Percentiles rank a stretch among this genome's conserved stretches.
Conservation (phyloP, 208 protist genomes). For the Phytomonas sp. region DNA sequence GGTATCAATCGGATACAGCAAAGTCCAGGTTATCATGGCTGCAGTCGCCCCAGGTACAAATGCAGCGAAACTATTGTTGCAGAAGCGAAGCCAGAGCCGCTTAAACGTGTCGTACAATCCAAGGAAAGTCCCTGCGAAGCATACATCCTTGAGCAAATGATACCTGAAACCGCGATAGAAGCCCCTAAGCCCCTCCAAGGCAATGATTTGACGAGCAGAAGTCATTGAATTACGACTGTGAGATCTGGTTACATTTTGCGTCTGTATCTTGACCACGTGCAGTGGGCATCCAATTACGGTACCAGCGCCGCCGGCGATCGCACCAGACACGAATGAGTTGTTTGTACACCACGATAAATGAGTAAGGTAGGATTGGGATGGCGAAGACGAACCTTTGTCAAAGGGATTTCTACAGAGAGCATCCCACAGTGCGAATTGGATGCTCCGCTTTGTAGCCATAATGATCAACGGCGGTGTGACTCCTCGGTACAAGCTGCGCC, state of each 20-base stretch:
- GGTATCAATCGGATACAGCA: conserved; percentile 81
- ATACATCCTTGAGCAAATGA: conserved; percentile 65
- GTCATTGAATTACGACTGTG: conserved; percentile 69
- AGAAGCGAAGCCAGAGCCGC: conserved; percentile 7
- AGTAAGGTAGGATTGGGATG: not conserved
- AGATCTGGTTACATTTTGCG: conserved; percentile 49
- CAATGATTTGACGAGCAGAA: conserved; percentile 46
- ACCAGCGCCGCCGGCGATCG: conserved; percentile 66
- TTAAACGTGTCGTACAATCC: conserved; percentile 53
- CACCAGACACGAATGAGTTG: conserved; percentile 58
- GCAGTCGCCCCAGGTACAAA: conserved; percentile 3
- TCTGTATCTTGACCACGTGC: conserved; percentile 86
- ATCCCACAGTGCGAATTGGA: conserved; percentile 84
- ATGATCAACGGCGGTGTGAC: conserved; percentile 70
- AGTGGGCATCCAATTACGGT: conserved; percentile 83
- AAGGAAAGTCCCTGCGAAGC: conserved; percentile 70
- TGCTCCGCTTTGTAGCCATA: conserved; percentile 69
- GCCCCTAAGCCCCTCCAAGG: conserved; percentile 43
- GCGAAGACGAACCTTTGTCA: not conserved
- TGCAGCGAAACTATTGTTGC: not conserved
- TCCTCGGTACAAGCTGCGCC: conserved; percentile 75
- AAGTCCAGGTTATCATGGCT: conserved; percentile 55
- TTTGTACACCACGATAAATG: not conserved
- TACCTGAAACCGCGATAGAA: conserved; percentile 76
- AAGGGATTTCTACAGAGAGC: conserved; percentile 22